phyloP scores from a whole-genome alignment of 768 basidiomycete species.

The Termitomyces sp. region DNA sequence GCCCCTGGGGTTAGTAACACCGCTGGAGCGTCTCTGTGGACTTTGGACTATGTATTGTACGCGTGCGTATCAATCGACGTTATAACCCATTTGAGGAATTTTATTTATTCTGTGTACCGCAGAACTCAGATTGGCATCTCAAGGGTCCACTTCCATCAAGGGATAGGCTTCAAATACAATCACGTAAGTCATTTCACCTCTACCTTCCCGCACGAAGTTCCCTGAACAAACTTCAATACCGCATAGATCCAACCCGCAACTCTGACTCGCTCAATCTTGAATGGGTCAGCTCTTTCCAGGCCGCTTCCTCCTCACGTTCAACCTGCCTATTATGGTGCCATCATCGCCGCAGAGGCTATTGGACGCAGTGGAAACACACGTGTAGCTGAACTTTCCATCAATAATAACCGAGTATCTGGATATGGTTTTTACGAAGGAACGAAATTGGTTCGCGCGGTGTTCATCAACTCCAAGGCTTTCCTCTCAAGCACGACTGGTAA shows the following conservation, averaged over 20 bases:
- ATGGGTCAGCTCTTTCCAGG: constrained; percentile 42
- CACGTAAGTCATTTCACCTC: constrained; percentile 30
- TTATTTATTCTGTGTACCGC: background rate
- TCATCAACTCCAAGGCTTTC: constrained; percentile 57
- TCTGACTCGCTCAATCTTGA: constrained; percentile 49
- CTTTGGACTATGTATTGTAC: constrained; percentile 58
- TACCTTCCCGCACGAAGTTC: background rate
- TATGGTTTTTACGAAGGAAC: constrained; percentile 55
- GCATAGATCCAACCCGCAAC: constrained; percentile 57
- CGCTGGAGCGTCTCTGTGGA: constrained; percentile 67
- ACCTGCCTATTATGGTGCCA: constrained; percentile 59
- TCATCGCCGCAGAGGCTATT: constrained; percentile 55
- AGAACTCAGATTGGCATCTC: constrained; percentile 38
- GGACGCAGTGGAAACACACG: constrained; percentile 34
- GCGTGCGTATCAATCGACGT: constrained; percentile 26
- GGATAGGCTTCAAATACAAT: constrained; percentile 70
- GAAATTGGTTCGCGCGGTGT: constrained; percentile 39
- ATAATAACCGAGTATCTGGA: constrained; percentile 43
- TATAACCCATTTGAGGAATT: background rate
- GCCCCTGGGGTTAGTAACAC: constrained; percentile 58
- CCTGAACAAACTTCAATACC: background rate
- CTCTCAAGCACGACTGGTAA: constrained; percentile 23
- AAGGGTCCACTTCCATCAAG: constrained; percentile 59
- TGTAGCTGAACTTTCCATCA: constrained; percentile 41
- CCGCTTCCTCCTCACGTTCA: constrained; percentile 58